Conservation (phyloP, 2,329 filamentous ascomycete species). For the Pyricularia pennisetigena region DNA sequence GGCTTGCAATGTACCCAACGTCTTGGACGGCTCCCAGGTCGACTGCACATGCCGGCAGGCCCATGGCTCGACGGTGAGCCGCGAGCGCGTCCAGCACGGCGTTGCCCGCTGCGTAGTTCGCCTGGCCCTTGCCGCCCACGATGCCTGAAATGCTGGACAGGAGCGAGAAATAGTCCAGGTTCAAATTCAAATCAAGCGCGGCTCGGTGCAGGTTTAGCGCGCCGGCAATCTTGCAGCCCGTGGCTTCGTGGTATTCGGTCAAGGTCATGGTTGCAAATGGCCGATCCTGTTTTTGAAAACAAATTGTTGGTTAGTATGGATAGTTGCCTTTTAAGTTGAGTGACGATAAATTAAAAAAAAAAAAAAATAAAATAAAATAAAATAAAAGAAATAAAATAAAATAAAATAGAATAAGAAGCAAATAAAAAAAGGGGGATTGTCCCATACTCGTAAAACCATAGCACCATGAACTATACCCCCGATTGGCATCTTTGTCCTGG, state of each 20-base stretch:
- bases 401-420: background rate
- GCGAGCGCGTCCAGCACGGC: slow-evolving; percentile 27
- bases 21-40: slow-evolving; percentile 26
- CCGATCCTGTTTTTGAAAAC: background rate
- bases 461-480: slow-evolving; percentile 15
- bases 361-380: background rate
- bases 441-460: slow-evolving; percentile 12
- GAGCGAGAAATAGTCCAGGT: slow-evolving; percentile 24
- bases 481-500: slow-evolving; percentile 8
- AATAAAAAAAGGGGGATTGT: too few species aligned
- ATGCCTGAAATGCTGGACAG: slow-evolving; percentile 20
- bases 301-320: background rate
- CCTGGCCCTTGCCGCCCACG: slow-evolving; percentile 23
- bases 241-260: slow-evolving; percentile 17
- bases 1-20: slow-evolving; percentile 14
- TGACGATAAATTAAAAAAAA: too few species aligned
- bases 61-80: slow-evolving; percentile 18
- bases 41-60: slow-evolving; percentile 22
- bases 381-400: background rate
- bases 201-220: slow-evolving; percentile 24
- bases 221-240: slow-evolving; percentile 21
- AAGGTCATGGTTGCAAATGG: slow-evolving; percentile 17
- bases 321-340: too few species aligned
- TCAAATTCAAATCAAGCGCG: slow-evolving; percentile 6
- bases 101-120: slow-evolving; percentile 30